phyloP scores from a whole-genome alignment of 208 protist genomes.

The Trypanosoma lewisi region DNA sequence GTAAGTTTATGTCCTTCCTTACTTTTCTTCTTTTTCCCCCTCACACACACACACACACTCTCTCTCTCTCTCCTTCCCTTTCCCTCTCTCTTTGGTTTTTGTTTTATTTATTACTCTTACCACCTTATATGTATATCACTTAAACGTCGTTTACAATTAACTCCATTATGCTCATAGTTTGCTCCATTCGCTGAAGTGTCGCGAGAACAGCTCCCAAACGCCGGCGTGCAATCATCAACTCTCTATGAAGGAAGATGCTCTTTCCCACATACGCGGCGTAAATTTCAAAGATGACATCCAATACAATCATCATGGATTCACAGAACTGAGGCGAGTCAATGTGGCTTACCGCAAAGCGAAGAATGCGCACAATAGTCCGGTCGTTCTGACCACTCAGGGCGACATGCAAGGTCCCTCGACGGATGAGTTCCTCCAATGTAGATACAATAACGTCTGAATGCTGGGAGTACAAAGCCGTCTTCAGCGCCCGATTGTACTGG shows the following conservation, averaged over 20 bases:
- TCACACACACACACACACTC: too few relatives aligned
- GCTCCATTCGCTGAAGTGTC: constrained; percentile 62
- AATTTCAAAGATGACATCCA: constrained; percentile 82
- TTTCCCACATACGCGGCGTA: constrained; percentile 58
- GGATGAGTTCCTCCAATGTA: constrained; percentile 81
- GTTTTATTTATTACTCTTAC: too few relatives aligned
- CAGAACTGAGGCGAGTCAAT: constrained; percentile 77
- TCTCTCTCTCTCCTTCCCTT: neutral
- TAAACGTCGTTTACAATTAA: constrained; percentile 67
- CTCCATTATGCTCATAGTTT: constrained; percentile 76
- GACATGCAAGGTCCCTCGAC: constrained; percentile 73
- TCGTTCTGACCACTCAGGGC: constrained; percentile 85
- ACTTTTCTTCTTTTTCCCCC: too few relatives aligned
- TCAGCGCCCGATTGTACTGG: constrained; percentile 77
- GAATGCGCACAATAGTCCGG: constrained; percentile 65
- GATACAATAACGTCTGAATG: constrained; percentile 76
- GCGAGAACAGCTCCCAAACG: constrained; percentile 56
- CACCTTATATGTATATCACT: neutral
- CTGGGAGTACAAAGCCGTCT: constrained; percentile 72
- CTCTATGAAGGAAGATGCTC: constrained; percentile 74
- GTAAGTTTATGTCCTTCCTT: too few relatives aligned
- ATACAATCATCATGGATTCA: constrained; percentile 67
- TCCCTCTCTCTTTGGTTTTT: neutral
- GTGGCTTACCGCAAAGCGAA: constrained; percentile 72
- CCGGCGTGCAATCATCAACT: constrained; percentile 69